These are phyloP conservation scores for Hippophae rhamnoides DNA, from an alignment of 306 rosid species.

Conservation along the genomic window DNA sequence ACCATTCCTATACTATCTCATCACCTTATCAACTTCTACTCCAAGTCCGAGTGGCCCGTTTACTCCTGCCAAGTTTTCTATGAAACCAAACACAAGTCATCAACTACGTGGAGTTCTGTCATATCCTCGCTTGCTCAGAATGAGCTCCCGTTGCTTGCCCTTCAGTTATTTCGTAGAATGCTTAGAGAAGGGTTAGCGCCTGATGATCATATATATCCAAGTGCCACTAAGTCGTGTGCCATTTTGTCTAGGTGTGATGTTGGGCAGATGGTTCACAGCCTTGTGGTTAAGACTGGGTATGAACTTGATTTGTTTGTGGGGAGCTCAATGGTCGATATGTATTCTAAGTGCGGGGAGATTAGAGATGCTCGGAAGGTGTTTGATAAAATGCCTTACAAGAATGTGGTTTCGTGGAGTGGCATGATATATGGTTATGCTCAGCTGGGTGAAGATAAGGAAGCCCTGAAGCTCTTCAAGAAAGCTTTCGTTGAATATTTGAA, in stretches of 20 bases:
- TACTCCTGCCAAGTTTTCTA: constrained; percentile 39
- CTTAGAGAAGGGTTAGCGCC: constrained; percentile 31
- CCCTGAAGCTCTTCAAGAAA: constrained; percentile 45
- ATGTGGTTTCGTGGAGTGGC: constrained; percentile 83
- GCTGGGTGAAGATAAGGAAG: constrained; percentile 57
- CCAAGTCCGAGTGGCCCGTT: constrained; percentile 53
- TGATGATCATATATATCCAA: constrained; percentile 63
- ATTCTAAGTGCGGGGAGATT: constrained; percentile 46
- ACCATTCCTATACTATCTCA: constrained; percentile 52
- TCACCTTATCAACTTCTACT: constrained; percentile 70
- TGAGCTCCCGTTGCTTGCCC: constrained; percentile 54
- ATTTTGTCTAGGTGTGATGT: constrained; percentile 31
- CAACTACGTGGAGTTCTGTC: constrained; percentile 79
- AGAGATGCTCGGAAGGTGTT: constrained; percentile 42
- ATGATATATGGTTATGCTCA: constrained; percentile 69
- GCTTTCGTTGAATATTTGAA: constrained; percentile 36
- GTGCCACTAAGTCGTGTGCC: constrained; percentile 58
- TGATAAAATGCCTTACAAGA: constrained; percentile 60
- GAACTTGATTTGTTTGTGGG: constrained; percentile 56
- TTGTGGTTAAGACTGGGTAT: constrained; percentile 46
- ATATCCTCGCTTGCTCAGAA: constrained; percentile 69
- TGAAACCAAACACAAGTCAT: constrained; percentile 29
- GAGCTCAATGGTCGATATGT: constrained; percentile 64
- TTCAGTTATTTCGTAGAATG: constrained; percentile 57
- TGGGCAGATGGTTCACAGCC: constrained; percentile 41